Base-by-base conservation (phyloP, 306 rosid species). In the Quillaja saponaria region DNA sequence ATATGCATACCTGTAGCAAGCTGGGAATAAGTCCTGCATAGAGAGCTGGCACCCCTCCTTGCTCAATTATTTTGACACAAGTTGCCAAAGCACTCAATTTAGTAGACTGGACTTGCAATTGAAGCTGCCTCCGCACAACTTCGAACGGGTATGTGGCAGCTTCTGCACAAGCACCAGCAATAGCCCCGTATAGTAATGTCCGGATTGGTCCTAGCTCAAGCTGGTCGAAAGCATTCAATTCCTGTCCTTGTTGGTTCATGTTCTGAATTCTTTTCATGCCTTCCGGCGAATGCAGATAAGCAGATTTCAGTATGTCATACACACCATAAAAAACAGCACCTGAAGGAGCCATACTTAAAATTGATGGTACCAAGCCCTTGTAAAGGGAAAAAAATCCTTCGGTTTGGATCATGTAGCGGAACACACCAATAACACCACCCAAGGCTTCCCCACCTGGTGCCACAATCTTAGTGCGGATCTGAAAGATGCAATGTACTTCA, bases 121-220 rank as follows among this genome's bases (percentile, higher is more conserved):
- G 99, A 71, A 92, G 99, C 63, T 73, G 79, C 66, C 94, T 86
- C 75, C 96, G 86, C 60, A 92, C 81, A 72, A 92, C 96, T 78
- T 92, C 96, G 78, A 89, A 92, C 1, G 99, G 96, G 71, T 92
- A 92, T 2, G 99, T 92, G 31, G 84, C 87, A 55, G 89, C 94
- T 82, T 92, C 99, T 59, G 95, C 96, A 68, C 96, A 92, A 59
- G 99, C 99, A 69, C 99, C 96, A 18, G 98, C 71, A 69, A 92
- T 72, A 67, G 96, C 99, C 69, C 99, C 96, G 68, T 92, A 66
- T 44, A 92, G 67, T 61, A 92, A 77, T 7, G 99, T 92, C 76
- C 91, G 80, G 40, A 76, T 28, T 0, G 99, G 96, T 62, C 99
- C 97, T 78, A 89, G 75, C 84, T 94, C 96, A 77, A 94, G 82